These are phyloP conservation scores for Edaphochlamys debaryana DNA, from an alignment of 139 green algal genomes.

Conservation along the genomic window DNA sequence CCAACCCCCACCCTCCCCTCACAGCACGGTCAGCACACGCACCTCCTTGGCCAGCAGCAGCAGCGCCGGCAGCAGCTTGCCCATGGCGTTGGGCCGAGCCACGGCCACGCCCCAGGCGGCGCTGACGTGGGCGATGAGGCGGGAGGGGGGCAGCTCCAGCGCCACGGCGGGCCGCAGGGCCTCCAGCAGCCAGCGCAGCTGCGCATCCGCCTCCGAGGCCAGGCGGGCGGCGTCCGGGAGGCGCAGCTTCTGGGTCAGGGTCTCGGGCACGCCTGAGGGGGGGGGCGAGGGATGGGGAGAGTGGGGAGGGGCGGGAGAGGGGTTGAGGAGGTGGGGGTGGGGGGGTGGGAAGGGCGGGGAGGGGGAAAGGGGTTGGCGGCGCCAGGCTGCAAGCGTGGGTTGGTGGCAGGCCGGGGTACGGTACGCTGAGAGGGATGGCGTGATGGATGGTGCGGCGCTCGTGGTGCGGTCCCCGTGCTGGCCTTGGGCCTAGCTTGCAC, in stretches of 20 bases:
- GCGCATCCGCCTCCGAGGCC: conserved; percentile 18
- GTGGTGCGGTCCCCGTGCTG: too few relatives aligned
- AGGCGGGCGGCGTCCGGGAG: conserved; percentile 43
- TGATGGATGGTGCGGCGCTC: too few relatives aligned
- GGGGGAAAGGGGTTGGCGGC: too few relatives aligned
- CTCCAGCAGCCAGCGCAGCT: conserved; percentile 41
- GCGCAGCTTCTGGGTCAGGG: conserved; percentile 28
- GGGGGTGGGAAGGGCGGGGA: too few relatives aligned
- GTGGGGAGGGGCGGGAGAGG: background rate
- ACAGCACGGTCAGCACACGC: background rate
- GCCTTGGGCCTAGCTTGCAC: too few relatives aligned
- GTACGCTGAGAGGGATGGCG: too few relatives aligned
- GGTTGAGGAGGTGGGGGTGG: too few relatives aligned
- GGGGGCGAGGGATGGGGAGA: background rate
- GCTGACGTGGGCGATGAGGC: conserved; percentile 38
- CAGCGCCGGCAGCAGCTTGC: conserved; percentile 40
- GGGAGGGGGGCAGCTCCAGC: conserved; percentile 12
- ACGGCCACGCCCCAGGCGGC: conserved; percentile 27
- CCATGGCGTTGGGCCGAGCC: conserved; percentile 38
- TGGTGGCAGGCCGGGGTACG: too few relatives aligned
- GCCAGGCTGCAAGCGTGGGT: too few relatives aligned
- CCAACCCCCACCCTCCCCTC: background rate
- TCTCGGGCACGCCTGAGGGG: conserved; percentile 30
- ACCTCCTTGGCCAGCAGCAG: conserved; percentile 53
- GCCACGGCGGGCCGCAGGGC: conserved; percentile 24